These are phyloP conservation scores for Podospora pseudoanserina DNA, from an alignment of 495 filamentous ascomycete genomes.

Conservation along the genomic window DNA sequence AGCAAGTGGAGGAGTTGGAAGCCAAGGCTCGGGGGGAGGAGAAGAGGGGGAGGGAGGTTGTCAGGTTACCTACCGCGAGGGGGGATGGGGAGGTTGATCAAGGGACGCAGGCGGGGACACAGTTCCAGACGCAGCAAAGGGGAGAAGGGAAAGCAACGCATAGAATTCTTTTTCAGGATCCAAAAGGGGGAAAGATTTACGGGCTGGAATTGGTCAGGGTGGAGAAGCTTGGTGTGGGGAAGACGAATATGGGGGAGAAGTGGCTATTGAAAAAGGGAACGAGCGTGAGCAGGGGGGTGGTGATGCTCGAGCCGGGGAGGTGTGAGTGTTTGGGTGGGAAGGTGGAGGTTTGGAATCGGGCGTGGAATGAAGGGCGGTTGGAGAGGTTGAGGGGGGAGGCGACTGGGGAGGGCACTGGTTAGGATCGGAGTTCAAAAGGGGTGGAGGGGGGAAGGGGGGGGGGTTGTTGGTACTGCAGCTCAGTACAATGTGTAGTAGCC, in stretches of 20 bases:
- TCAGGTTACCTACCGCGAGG: conserved; percentile 60
- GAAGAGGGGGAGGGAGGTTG: conserved; percentile 75
- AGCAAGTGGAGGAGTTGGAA: conserved; percentile 83
- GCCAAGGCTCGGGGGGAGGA: conserved; percentile 77
- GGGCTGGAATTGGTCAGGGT: conserved; percentile 70
- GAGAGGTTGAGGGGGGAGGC: conserved; percentile 55
- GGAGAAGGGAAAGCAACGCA: conserved; percentile 57
- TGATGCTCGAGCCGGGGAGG: conserved; percentile 65
- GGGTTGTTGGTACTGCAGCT: too few relatives aligned
- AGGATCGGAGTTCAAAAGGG: too few relatives aligned
- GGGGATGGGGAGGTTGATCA: conserved; percentile 16
- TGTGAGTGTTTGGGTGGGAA: conserved; percentile 76
- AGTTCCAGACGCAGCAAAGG: neutral
- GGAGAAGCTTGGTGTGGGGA: conserved; percentile 59
- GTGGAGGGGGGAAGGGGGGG: too few relatives aligned
- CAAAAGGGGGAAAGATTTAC: conserved; percentile 61
- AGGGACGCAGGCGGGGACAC: neutral
- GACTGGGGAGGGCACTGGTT: neutral
- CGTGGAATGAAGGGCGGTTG: conserved; percentile 73
- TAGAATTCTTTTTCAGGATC: conserved; percentile 80
- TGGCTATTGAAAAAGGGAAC: conserved; percentile 61
- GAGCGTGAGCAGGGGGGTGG: conserved; percentile 68
- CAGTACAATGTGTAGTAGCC: too few relatives aligned
- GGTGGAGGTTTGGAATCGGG: conserved; percentile 73
- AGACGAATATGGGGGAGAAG: conserved; percentile 75